Evolutionary conservation across 2,329 filamentous ascomycete genomes (phyloP).

Genomic region (Aspergillus fijiensis): DNA sequence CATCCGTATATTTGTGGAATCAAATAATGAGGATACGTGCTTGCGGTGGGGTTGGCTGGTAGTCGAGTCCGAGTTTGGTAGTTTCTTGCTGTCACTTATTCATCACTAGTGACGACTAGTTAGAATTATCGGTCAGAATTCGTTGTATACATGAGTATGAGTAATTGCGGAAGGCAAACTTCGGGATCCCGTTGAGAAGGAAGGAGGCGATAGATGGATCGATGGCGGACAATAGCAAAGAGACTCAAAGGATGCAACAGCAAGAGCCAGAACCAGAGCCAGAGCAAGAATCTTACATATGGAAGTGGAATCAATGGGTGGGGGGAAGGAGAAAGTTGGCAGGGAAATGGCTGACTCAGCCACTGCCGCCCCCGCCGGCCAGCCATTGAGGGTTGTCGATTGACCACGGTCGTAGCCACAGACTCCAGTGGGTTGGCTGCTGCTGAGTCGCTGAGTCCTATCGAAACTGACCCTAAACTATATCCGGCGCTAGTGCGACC

Average conservation of each 20-base stretch:
- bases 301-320: too few species aligned
- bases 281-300: too few species aligned
- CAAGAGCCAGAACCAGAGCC: background rate
- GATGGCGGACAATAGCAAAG: too few species aligned
- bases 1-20: background rate
- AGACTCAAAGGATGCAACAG: too few species aligned
- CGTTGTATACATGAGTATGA: too few species aligned
- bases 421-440: constrained; percentile 19
- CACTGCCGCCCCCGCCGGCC: background rate
- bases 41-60: background rate
- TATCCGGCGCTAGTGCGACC: constrained; percentile 24
- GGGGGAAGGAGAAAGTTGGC: background rate
- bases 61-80: too few species aligned
- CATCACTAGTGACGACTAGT: too few species aligned
- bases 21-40: background rate
- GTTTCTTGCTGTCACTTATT: too few species aligned
- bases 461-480: constrained; percentile 15
- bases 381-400: constrained; percentile 13
- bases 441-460: constrained; percentile 17
- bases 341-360: background rate
- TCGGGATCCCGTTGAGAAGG: too few species aligned
- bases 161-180: too few species aligned
- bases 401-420: constrained; percentile 13
- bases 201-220: too few species aligned
- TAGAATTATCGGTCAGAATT: too few species aligned